Conservation (phyloP, 441 rosid genomes). For the Raphanus hybrid region DNA sequence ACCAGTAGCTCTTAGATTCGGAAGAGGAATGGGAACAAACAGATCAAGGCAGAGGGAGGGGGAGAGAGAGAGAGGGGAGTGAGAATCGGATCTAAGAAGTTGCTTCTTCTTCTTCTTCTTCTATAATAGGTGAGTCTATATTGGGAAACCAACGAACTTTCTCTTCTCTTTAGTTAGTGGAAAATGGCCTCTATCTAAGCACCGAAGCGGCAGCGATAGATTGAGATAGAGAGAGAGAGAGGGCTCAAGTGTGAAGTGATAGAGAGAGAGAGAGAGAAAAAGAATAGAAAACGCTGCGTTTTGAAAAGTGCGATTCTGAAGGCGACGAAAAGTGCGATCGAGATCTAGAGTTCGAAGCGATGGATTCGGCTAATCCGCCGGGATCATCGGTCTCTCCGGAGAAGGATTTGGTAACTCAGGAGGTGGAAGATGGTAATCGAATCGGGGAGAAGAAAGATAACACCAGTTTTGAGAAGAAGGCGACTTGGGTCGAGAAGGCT, state of each 20-base stretch:
- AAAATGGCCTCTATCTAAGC: background rate
- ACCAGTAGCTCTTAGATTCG: background rate
- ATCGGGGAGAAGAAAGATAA: too few species aligned
- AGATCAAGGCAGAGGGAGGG: background rate
- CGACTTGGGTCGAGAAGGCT: too few species aligned
- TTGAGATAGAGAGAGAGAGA: background rate
- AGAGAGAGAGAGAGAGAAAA: background rate
- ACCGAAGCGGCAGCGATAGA: background rate
- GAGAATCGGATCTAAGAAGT: conserved; percentile 7
- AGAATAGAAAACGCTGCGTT: too few species aligned
- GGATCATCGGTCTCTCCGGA: too few species aligned
- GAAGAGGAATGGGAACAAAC: background rate
- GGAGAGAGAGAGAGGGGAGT: background rate
- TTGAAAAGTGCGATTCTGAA: too few species aligned
- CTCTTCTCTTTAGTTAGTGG: background rate
- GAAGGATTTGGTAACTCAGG: too few species aligned
- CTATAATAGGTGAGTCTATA: background rate
- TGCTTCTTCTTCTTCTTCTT: background rate
- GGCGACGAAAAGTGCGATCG: too few species aligned
- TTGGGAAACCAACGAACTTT: conserved; percentile 7
- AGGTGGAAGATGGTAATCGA: too few species aligned
- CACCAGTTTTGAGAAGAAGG: too few species aligned
- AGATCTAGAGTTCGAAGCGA: too few species aligned
- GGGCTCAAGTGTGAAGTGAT: background rate
- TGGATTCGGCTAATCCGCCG: too few species aligned